phyloP scores from a whole-genome alignment of 192 early-diverging fungal genomes.

The Chytriomyces sp. region DNA sequence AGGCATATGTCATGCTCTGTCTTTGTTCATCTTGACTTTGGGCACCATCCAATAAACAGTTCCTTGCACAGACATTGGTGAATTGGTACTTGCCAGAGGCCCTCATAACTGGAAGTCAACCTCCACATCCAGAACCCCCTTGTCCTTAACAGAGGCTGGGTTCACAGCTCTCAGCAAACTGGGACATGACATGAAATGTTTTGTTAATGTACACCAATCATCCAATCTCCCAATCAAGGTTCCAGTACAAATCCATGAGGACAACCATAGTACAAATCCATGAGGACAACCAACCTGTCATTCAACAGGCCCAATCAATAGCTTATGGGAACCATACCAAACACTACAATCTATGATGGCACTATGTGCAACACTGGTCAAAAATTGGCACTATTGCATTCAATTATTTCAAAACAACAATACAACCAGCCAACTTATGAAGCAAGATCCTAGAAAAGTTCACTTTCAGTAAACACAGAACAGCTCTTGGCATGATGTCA shows the following conservation, averaged over 20 bases:
- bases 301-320: neutral
- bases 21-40: slow-evolving; percentile 90
- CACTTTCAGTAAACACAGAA: neutral
- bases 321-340: neutral
- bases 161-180: neutral
- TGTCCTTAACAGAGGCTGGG: neutral
- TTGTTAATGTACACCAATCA: neutral
- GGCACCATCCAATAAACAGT: slow-evolving; percentile 99
- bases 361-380: neutral
- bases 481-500: neutral
- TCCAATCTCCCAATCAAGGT: neutral
- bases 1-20: slow-evolving; percentile 76
- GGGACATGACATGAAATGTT: neutral
- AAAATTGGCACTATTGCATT: neutral
- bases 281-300: neutral
- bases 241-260: too few species aligned
- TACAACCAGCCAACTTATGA: neutral
- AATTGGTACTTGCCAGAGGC: slow-evolving; percentile 22
- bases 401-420: neutral
- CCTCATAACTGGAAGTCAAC: neutral
- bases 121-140: neutral
- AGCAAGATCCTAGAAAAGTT: neutral
- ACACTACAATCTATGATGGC: neutral
- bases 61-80: slow-evolving; percentile 81
- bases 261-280: neutral